A percentile compares a stretch with the other conserved stretches of the same genome.
Conservation (phyloP, 768 basidiomycete genomes). For the Boletus coccyginus region DNA sequence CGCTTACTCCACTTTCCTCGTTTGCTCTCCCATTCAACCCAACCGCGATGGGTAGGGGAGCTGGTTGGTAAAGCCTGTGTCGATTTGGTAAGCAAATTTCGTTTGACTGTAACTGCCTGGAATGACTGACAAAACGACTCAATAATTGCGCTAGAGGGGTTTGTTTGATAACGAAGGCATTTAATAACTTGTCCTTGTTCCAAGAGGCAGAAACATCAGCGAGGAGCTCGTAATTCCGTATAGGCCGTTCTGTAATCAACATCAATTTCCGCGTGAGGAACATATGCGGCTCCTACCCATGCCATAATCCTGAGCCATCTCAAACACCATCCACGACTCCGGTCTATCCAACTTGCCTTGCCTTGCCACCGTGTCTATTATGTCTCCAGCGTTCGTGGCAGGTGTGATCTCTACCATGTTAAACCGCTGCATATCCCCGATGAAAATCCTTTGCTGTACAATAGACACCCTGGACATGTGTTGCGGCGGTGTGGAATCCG, state of each 20-base stretch:
- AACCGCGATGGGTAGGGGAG: slow-evolving; percentile 49
- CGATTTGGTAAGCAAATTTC: slow-evolving; percentile 41
- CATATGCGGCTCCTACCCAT: slow-evolving; percentile 62
- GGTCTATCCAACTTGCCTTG: slow-evolving; percentile 64
- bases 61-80: slow-evolving; percentile 47
- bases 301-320: slow-evolving; percentile 87
- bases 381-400: slow-evolving; percentile 68
- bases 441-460: slow-evolving; percentile 70
- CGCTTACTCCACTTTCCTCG: slow-evolving; percentile 95
- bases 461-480: slow-evolving; percentile 28
- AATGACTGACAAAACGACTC: slow-evolving; percentile 52
- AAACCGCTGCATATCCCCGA: slow-evolving; percentile 74
- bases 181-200: slow-evolving; percentile 80
- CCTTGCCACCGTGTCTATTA: slow-evolving; percentile 60
- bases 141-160: slow-evolving; percentile 63
- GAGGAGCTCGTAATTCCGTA: slow-evolving; percentile 84
- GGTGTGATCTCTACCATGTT: slow-evolving; percentile 69
- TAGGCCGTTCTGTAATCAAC: slow-evolving; percentile 69
- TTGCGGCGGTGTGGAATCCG: slow-evolving; percentile 35
- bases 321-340: slow-evolving; percentile 88
- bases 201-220: slow-evolving; percentile 80
- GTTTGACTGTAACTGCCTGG: slow-evolving; percentile 30
- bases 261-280: slow-evolving; percentile 6
- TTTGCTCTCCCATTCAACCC: slow-evolving; percentile 87
- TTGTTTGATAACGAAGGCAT: slow-evolving; percentile 75